Base-by-base conservation (phyloP, 2,329 filamentous ascomycete species). In the Talaromyces sp. region DNA sequence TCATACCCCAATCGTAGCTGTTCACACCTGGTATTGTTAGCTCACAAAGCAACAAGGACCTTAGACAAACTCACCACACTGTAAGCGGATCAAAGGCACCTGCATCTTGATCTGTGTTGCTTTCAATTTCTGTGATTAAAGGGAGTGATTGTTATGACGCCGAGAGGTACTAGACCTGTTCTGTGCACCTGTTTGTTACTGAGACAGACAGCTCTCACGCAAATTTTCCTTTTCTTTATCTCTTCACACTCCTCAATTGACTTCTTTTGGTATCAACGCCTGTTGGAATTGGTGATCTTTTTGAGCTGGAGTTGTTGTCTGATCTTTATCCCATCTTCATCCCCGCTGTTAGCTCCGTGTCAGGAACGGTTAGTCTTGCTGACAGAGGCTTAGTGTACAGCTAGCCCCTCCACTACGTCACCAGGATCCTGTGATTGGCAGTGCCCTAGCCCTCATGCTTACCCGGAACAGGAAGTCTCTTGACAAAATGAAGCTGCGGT, bases 1-100 rank as follows among this genome's bases (percentile, higher is more conserved):
- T 61, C 78, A 65, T 75, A 86, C 84, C 94, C 94, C 94, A 99
- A 78, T 97, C 94, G 73, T 99, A 99, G 75, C 92, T 97, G 76
- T 97, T 97, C 70, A 96, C 91, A 70, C 93, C 94, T 88, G 48
- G 33, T 36, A 36, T 58, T 54, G 17, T 40, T 25, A 56, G 43
- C 36, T 22, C 7, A 56, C 11, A 39, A 39, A 52, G 5, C 25
- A 11, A 31, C 10, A 15, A 22, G 25, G 11, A 22, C 21, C 3
- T 17, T 21, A 6, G 17, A 28, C 4, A 21, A 28, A 66, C 73
- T 66, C 73, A 87, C 84, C 84, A 65, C 77, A 80, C 67, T 80
- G 77, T 56, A 97, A 85, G 66, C 91, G 86, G 72, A 96, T 82
- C 55, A 97, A 79, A 68, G 93, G 92, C 61, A 94, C 84, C 70